Evolutionary conservation across 495 filamentous ascomycete genomes (phyloP), one percentile per base, ranked within the genome.

Genomic region (Aspergillus carlsbadensis): DNA sequence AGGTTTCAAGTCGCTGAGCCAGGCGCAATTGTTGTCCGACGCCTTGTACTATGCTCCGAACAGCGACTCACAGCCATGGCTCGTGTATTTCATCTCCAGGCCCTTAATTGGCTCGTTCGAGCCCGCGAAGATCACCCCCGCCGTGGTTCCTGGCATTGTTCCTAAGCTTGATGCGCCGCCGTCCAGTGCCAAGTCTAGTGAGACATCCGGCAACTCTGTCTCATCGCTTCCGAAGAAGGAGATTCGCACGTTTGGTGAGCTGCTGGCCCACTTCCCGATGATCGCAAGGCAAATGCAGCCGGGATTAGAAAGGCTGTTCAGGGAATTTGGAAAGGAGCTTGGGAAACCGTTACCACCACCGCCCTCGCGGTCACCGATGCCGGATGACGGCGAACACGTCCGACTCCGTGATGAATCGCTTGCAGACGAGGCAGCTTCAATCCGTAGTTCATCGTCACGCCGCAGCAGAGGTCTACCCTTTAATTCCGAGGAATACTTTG

Each of bases 201-300:
- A 74, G 40, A 59, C 68, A 6, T 72, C 78, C 18, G 68, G 66
- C 18, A 64, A 73, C 39, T 58, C 68, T 6, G 50, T 66, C 5
- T 65, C 70, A 10, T 61, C 71, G 21, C 84, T 82, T 17, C 81
- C 80, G 26, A 96, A 96, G 72, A 96, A 96, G 70, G 88, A 96
- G 60, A 87, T 99, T 58, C 89, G 84, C 67, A 87, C 82, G 2
- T 98, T 99, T 69, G 88, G 88, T 50, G 94, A 98, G 53, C 78
- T 99, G 41, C 80, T 99, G 36, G 89, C 91, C 57, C 81, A 91
- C 57, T 99, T 97, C 56, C 95, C 95, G 10, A 91, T 95, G 82
- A 99, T 99, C 60, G 92, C 94, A 31, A 82, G 90, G 55, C 95
- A 98, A 72, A 96, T 98, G 93, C 90, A 96, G 64, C 83, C 86